Evolutionary conservation across 352 stramenopile species (phyloP).

Genomic region (Globisporangium spinosum): DNA sequence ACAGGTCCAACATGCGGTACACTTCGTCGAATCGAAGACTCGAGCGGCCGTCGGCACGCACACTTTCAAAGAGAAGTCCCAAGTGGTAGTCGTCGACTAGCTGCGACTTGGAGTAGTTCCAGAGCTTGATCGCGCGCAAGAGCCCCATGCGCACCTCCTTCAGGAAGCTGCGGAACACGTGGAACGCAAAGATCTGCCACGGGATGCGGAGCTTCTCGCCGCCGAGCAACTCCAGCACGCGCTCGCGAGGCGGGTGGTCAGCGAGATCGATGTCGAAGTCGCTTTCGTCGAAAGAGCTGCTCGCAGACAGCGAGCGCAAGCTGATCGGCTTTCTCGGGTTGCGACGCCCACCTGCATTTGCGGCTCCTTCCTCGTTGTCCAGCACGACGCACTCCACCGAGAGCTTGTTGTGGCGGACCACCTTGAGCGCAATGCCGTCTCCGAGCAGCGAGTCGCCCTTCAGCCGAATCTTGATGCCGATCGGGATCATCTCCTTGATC

Average conservation of each 20-base stretch:
- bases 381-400: conserved; percentile 84
- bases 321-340: conserved; percentile 5
- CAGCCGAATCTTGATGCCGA: conserved; percentile 75
- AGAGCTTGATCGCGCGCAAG: conserved; percentile 77
- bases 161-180: conserved; percentile 62
- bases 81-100: conserved; percentile 85
- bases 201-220: conserved; percentile 84
- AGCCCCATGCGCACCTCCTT: conserved; percentile 74
- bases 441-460: conserved; percentile 78
- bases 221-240: conserved; percentile 74
- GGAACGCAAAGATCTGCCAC: conserved; percentile 61
- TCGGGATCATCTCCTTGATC: conserved; percentile 89
- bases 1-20: conserved; percentile 81
- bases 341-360: background rate
- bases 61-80: conserved; percentile 69
- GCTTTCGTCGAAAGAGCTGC: conserved; percentile 39
- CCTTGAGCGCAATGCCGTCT: conserved; percentile 69
- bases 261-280: conserved; percentile 21
- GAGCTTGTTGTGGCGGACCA: conserved; percentile 80
- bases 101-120: conserved; percentile 74
- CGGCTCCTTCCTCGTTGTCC: conserved; percentile 35
- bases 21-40: conserved; percentile 85
- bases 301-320: conserved; percentile 33
- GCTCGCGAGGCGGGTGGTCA: conserved; percentile 30
- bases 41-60: conserved; percentile 62